A percentile compares a stretch with the other conserved stretches of the same genome.
Conservation (phyloP, 495 filamentous ascomycete genomes). For the Saxispiralis lemnorum region DNA sequence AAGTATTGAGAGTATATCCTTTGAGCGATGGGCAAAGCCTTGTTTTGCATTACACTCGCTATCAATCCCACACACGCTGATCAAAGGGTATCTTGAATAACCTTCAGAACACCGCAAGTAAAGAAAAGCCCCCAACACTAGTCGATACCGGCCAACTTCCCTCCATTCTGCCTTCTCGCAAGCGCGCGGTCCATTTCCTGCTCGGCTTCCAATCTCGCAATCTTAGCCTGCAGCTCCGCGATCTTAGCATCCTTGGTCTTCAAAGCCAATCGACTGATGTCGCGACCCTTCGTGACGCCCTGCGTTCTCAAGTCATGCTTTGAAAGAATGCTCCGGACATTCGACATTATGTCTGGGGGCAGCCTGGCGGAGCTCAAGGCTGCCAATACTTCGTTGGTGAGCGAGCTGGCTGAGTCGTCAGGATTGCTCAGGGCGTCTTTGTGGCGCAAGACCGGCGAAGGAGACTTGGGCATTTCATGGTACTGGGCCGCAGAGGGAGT, state of each 20-base stretch:
- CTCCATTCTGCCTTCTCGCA: background rate
- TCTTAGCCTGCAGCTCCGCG: constrained; percentile 30
- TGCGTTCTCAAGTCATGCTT: constrained; percentile 36
- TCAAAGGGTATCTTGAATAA: too few relatives aligned
- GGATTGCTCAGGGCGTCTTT: constrained; percentile 12
- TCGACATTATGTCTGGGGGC: constrained; percentile 1
- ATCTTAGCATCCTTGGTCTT: constrained; percentile 45
- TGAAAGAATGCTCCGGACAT: constrained; percentile 28
- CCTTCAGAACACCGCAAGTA: too few relatives aligned
- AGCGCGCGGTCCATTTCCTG: constrained; percentile 21
- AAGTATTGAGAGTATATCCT: too few relatives aligned
- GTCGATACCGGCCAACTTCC: background rate
- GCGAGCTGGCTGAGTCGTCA: constrained; percentile 7
- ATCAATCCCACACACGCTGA: too few relatives aligned
- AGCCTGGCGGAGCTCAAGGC: constrained; percentile 1
- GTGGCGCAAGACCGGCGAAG: constrained; percentile 8
- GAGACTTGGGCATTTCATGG: background rate
- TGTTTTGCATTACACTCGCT: too few relatives aligned
- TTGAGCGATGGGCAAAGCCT: too few relatives aligned
- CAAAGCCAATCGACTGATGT: constrained; percentile 41
- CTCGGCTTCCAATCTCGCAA: constrained; percentile 34
- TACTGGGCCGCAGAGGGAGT: constrained; percentile 1
- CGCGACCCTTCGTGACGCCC: constrained; percentile 43
- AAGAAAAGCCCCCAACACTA: background rate
- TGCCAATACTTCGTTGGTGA: constrained; percentile 7